phyloP scores from a whole-genome alignment of 2,329 filamentous ascomycete species.

The Curvularia sp. region DNA sequence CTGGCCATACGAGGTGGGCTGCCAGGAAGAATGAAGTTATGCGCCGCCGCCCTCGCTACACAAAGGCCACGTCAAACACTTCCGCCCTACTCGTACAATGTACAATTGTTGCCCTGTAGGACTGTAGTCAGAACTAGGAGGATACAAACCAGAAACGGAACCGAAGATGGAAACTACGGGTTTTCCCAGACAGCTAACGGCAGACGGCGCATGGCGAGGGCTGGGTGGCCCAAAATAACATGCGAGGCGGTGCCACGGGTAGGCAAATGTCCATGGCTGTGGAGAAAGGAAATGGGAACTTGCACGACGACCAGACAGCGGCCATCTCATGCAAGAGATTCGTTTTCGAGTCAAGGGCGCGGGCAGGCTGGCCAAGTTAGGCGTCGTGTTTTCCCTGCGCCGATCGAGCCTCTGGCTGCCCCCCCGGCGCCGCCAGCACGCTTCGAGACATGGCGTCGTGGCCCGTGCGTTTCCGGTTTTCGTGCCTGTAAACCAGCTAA shows the following conservation, averaged over 20 bases:
- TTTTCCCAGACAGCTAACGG: slow-evolving; percentile 30
- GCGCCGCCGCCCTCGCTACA: neutral
- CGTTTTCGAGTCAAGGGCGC: slow-evolving; percentile 20
- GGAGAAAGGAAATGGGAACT: slow-evolving; percentile 15
- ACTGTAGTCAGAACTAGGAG: slow-evolving; percentile 15
- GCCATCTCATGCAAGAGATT: slow-evolving; percentile 14
- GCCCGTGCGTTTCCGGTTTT: slow-evolving; percentile 27
- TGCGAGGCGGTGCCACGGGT: slow-evolving; percentile 11
- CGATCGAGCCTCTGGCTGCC: slow-evolving; percentile 26
- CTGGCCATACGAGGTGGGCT: neutral
- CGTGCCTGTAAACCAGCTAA: slow-evolving; percentile 35
- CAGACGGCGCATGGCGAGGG: slow-evolving; percentile 24
- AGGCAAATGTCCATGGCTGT: slow-evolving; percentile 1
- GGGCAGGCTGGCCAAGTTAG: slow-evolving; percentile 25
- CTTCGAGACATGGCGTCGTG: slow-evolving; percentile 9
- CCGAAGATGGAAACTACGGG: slow-evolving; percentile 16
- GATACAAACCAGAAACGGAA: slow-evolving; percentile 30
- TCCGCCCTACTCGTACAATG: too few relatives aligned
- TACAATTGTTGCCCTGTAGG: neutral
- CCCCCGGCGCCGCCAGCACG: slow-evolving; percentile 14
- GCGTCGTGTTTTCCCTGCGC: slow-evolving; percentile 26
- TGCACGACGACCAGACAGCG: slow-evolving; percentile 15
- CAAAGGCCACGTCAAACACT: slow-evolving; percentile 1
- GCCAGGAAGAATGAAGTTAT: neutral
- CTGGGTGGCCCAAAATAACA: slow-evolving; percentile 31